Base-by-base conservation (phyloP, 2,329 filamentous ascomycete genomes). In the Colletotrichum eleusines region DNA sequence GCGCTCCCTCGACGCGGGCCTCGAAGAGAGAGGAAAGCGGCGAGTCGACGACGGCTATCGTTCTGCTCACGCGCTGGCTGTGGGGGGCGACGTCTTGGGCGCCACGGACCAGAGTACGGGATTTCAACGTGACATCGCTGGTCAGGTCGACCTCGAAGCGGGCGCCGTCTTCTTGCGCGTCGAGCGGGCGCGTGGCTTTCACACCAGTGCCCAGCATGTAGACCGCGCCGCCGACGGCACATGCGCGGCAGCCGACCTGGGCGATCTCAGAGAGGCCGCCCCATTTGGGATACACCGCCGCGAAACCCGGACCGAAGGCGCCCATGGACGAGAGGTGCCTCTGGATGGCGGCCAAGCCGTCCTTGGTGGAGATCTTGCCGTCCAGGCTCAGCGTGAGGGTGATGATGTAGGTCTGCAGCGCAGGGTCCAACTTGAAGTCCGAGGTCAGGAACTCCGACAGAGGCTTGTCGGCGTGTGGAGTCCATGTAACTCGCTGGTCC, bases 221-320 rank as follows among this genome's bases (percentile, higher is more conserved):
- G 4, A 97, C 89, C 14, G 91, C 94, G 58, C 96, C 96, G 44
- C 95, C 95, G 8, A 99, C 96, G 26, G 95, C 95, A 72, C 91
- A 91, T 48, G 95, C 94, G 75, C 95, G 92, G 79, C 96, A 98
- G 5, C 91, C 93, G 31, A 97, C 94, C 83, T 99, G 95, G 38
- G 93, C 90, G 71, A 98, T 90, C 81, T 99, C 95, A 40, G 94
- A 92, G 57, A 92, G 86, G 35, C 95, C 94, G 57, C 95, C 95
- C 91, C 94, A 99, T 85, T 97, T 98, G 28, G 95, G 92, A 74
- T 97, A 89, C 16, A 99, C 90, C 57, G 94, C 93, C 62, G 93
- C 93, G 78, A 98, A 98, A 12, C 95, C 94, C 58, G 92, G 88
- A 0, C 95, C 95, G 75, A 98, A 95, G 5, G 93, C 84, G 9